These are phyloP conservation scores for Leccinum rimulosum DNA, from an alignment of 768 basidiomycete genomes.

Conservation along the genomic window DNA sequence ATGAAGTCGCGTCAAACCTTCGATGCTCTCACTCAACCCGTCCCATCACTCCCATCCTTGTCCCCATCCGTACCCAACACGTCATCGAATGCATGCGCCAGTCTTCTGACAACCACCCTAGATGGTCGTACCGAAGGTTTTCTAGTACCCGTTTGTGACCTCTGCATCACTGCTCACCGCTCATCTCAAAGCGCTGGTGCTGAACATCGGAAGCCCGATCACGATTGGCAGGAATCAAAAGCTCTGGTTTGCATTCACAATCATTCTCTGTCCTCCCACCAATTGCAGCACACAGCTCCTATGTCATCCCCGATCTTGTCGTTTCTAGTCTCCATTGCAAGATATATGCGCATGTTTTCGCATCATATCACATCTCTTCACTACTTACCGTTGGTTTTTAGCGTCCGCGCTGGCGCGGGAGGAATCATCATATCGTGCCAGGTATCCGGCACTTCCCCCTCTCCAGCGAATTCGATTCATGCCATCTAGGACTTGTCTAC, in stretches of 20 bases:
- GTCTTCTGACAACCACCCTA: slow-evolving; percentile 56
- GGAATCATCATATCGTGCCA: slow-evolving; percentile 79
- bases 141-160: neutral
- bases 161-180: slow-evolving; percentile 1
- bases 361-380: neutral
- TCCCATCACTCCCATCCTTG: slow-evolving; percentile 25
- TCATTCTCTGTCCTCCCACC: neutral
- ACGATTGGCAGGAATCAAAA: slow-evolving; percentile 72
- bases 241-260: slow-evolving; percentile 45
- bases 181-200: slow-evolving; percentile 47
- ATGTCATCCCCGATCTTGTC: slow-evolving; percentile 58
- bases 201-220: slow-evolving; percentile 61
- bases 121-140: slow-evolving; percentile 67
- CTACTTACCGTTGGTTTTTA: slow-evolving; percentile 25
- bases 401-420: slow-evolving; percentile 67
- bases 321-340: slow-evolving; percentile 77
- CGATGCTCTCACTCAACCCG: slow-evolving; percentile 29
- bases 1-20: slow-evolving; percentile 18
- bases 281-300: slow-evolving; percentile 39
- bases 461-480: neutral
- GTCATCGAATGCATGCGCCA: slow-evolving; percentile 60
- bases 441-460: slow-evolving; percentile 35
- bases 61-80: slow-evolving; percentile 8
- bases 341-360: slow-evolving; percentile 64
- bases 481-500: slow-evolving; percentile 64